Conservation (phyloP, 257 asterid genomes). For the Thymus quinquecostatus region DNA sequence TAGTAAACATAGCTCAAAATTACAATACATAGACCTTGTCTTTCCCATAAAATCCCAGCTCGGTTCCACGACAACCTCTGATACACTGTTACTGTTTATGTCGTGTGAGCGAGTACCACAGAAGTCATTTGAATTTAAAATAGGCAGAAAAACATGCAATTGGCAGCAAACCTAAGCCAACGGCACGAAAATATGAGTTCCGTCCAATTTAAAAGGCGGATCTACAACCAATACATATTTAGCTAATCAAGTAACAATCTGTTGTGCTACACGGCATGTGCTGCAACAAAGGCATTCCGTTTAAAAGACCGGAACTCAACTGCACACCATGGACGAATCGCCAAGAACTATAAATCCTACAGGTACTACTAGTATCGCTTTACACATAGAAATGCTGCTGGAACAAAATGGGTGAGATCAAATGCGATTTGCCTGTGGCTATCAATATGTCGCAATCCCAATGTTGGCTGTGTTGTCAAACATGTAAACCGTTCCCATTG, state of each 20-base stretch:
- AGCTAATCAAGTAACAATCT: neutral
- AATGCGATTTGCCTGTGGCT: conserved; percentile 3
- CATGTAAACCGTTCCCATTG: conserved; percentile 74
- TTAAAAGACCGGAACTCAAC: conserved; percentile 49
- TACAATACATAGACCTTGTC: no score
- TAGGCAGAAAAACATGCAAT: neutral
- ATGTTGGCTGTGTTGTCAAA: conserved; percentile 30
- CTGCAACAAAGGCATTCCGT: conserved; percentile 41
- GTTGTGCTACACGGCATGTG: neutral
- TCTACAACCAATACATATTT: conserved; percentile 17
- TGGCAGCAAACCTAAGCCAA: conserved; percentile 23
- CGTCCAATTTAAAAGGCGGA: neutral
- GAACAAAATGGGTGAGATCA: conserved; percentile 17
- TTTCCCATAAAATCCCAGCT: no score
- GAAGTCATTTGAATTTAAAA: no score
- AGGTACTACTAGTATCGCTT: conserved; percentile 29
- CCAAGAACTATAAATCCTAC: conserved; percentile 22
- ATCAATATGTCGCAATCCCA: neutral
- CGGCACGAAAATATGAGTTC: neutral
- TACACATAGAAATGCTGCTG: conserved; percentile 26
- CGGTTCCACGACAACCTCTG: no score
- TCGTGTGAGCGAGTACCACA: no score
- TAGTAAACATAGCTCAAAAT: no score
- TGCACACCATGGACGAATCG: conserved; percentile 31
- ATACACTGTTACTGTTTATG: no score